phyloP scores from a whole-genome alignment of 768 basidiomycete species.

The Tricholoma saponaceum region DNA sequence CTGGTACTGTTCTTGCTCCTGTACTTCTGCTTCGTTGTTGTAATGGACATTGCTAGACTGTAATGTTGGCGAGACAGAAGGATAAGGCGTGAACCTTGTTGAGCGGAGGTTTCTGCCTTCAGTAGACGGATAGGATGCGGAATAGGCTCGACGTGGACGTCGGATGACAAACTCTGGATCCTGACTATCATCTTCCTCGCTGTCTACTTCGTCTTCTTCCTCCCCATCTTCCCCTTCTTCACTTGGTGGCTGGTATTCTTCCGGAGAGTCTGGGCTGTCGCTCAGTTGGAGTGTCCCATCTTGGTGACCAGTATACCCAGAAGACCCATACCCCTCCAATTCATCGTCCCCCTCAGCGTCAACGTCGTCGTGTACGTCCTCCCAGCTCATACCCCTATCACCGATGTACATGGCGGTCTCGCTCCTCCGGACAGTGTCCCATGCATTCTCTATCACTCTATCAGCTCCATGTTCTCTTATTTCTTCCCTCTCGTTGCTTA shows the following conservation, averaged over 20 bases:
- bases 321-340: constrained; percentile 26
- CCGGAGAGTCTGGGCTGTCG: constrained; percentile 11
- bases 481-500: neutral
- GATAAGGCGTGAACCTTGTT: constrained; percentile 12
- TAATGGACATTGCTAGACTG: constrained; percentile 2
- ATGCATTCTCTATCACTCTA: constrained; percentile 2
- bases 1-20: neutral
- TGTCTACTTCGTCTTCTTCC: constrained; percentile 23
- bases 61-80: constrained; percentile 7
- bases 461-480: constrained; percentile 2
- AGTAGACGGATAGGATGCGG: constrained; percentile 2
- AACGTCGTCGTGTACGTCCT: constrained; percentile 18
- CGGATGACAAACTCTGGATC: constrained; percentile 28
- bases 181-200: constrained; percentile 28
- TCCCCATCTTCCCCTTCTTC: constrained; percentile 14
- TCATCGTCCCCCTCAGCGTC: constrained; percentile 25
- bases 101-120: constrained; percentile 10
- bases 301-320: constrained; percentile 20
- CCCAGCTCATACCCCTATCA: constrained; percentile 1
- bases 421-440: neutral
- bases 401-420: neutral
- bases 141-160: constrained; percentile 13
- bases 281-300: constrained; percentile 15
- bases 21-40: constrained; percentile 2
- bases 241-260: neutral